Conservation (phyloP, 257 asterid species). For the Leptodermis oblonga region DNA sequence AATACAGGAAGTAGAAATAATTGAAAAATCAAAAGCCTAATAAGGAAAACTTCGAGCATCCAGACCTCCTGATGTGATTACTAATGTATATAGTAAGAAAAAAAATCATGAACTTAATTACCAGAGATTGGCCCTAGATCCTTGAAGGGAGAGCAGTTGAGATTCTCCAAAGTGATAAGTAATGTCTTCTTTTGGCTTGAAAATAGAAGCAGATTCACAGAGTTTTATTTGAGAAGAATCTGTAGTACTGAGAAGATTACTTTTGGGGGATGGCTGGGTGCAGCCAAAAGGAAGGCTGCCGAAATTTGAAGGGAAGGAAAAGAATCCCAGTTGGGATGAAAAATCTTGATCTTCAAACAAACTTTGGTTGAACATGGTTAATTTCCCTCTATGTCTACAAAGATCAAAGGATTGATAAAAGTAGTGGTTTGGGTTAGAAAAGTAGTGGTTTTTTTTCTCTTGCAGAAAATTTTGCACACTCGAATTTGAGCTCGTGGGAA, state of each 20-base stretch:
- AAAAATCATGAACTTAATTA: slow-evolving; percentile 9
- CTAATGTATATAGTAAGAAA: neutral
- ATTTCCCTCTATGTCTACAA: slow-evolving; percentile 15
- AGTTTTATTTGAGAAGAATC: slow-evolving; percentile 18
- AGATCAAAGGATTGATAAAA: slow-evolving; percentile 3
- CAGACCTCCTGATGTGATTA: too few relatives aligned
- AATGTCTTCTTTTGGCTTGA: slow-evolving; percentile 38
- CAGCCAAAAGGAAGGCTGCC: slow-evolving; percentile 37
- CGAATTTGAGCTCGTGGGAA: neutral
- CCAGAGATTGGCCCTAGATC: slow-evolving; percentile 57
- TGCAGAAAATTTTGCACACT: neutral
- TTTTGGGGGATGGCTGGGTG: slow-evolving; percentile 36
- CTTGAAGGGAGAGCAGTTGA: slow-evolving; percentile 58
- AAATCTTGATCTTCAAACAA: slow-evolving; percentile 70
- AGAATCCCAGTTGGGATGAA: slow-evolving; percentile 56
- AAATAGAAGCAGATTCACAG: slow-evolving; percentile 27
- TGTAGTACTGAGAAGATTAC: slow-evolving; percentile 36
- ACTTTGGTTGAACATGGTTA: slow-evolving; percentile 50
- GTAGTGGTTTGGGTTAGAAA: slow-evolving; percentile 20
- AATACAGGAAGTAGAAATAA: too few relatives aligned
- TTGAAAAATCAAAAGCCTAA: too few relatives aligned
- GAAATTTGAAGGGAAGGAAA: slow-evolving; percentile 40
- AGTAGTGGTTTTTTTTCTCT: neutral
- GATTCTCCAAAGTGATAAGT: slow-evolving; percentile 41
- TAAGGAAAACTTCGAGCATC: too few relatives aligned